Conservation (phyloP, 495 filamentous ascomycete species). For the Aspergillus heteromorphus region DNA sequence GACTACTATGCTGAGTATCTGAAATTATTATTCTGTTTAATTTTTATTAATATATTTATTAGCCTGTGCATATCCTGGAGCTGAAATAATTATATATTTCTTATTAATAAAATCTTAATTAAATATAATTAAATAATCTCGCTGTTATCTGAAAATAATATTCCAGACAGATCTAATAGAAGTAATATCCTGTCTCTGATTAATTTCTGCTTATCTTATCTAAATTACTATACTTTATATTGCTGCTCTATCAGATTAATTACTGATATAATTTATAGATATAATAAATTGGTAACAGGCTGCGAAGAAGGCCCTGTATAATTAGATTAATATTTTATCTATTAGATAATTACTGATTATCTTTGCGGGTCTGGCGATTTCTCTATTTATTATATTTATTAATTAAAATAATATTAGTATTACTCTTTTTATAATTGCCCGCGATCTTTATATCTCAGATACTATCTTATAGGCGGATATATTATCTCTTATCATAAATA, state of each 20-base stretch:
- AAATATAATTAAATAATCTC: too few species aligned
- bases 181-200: too few species aligned
- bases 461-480: slow-evolving; percentile 76
- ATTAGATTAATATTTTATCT: slow-evolving; percentile 55
- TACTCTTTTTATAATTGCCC: slow-evolving; percentile 54
- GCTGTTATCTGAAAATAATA: too few species aligned
- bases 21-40: neutral
- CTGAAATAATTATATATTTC: neutral
- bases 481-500: slow-evolving; percentile 67
- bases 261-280: neutral
- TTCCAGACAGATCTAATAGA: too few species aligned
- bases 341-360: slow-evolving; percentile 51
- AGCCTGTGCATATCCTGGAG: neutral
- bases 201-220: neutral
- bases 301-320: slow-evolving; percentile 42
- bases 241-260: neutral
- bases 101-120: too few species aligned
- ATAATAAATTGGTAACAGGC: slow-evolving; percentile 35
- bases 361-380: slow-evolving; percentile 48
- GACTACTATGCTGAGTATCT: neutral
- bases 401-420: slow-evolving; percentile 62
- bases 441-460: slow-evolving; percentile 48
- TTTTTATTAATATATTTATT: neutral
- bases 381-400: slow-evolving; percentile 52
- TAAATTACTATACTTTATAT: neutral